A percentile compares a stretch with the other conserved stretches of the same genome.
Evolutionary conservation across 371 early-diverging fungal genomes (phyloP).

Genomic region (Encephalitozoon romaleae): DNA sequence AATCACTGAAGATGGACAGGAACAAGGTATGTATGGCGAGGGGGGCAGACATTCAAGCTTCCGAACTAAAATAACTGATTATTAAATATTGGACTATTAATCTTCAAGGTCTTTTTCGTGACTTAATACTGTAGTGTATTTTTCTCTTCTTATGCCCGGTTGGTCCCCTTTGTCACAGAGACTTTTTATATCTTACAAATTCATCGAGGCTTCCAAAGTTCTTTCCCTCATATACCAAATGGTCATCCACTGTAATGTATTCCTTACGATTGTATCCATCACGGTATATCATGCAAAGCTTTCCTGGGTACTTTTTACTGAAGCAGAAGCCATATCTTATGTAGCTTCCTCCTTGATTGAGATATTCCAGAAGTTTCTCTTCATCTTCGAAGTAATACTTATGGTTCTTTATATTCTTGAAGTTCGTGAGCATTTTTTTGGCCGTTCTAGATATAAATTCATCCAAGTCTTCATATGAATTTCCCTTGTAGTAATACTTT

Average conservation of each 20-base stretch:
- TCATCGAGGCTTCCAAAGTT: conserved; percentile 37
- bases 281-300: conserved; percentile 25
- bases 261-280: conserved; percentile 1
- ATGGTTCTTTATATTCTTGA: conserved; percentile 23
- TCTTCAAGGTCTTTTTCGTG: no score
- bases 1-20: conserved; percentile 21
- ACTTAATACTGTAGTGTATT: no score
- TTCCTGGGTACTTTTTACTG: conserved; percentile 40
- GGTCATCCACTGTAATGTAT: conserved; percentile 24
- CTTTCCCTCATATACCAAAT: conserved; percentile 31
- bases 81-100: not conserved
- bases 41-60: conserved; percentile 18
- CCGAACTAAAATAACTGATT: not conserved
- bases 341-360: not conserved
- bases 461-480: conserved; percentile 28
- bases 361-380: conserved; percentile 6
- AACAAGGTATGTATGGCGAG: not conserved
- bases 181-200: conserved; percentile 41
- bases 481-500: conserved; percentile 1
- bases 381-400: conserved; percentile 30
- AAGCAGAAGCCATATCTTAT: conserved; percentile 40
- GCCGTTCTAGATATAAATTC: conserved; percentile 25
- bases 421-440: conserved; percentile 4
- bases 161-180: not conserved
- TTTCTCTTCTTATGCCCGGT: no score